Evolutionary conservation across 2,329 filamentous ascomycete genomes (phyloP), one percentile per base, ranked within the genome.

Genomic region (Aspergillus intermedius): DNA sequence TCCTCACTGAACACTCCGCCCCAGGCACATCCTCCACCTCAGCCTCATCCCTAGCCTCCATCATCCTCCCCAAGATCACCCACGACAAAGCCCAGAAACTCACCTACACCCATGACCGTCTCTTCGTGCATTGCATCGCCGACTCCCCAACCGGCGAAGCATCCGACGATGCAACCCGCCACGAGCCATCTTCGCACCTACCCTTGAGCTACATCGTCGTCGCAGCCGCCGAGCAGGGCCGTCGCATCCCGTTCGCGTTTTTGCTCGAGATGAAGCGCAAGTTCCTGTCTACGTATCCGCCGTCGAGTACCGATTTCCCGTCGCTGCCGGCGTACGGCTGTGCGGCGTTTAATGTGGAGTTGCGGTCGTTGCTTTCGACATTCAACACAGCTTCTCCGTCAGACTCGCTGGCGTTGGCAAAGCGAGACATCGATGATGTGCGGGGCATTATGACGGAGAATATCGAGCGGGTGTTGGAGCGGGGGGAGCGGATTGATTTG

Each of bases 111-210:
- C 90, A 96, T 71, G 87, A 90, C 72, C 77, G 84, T 51, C 84
- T 94, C 69, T 89, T 93, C 77, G 93, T 97, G 70, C 91, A 98
- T 78, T 96, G 95, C 77, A 87, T 97, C 65, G 82, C 91, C 62
- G 87, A 93, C 65, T 83, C 89, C 0, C 84, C 89, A 8, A 84
- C 83, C 80, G 60, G 80, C 4, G 63, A 74, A 74, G 49, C 57
- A 7, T 56, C 63, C 25, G 58, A 62, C 21, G 49, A 52, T 41
- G 47, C 42, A 42, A 62, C 52, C 54, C 65, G 48, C 64, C 59
- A 63, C 58, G 61, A 75, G 71, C 67, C 67, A 60, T 76, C 77
- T 44, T 81, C 83, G 6, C 83, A 87, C 45, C 88, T 88, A 46
- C 88, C 90, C 1, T 80, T 98, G 35, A 95, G 90, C 42, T 98